Evolutionary conservation across 306 rosid species (phyloP), one percentile per base, ranked within the genome.

Genomic region (Sphenostylis stenocarpa): DNA sequence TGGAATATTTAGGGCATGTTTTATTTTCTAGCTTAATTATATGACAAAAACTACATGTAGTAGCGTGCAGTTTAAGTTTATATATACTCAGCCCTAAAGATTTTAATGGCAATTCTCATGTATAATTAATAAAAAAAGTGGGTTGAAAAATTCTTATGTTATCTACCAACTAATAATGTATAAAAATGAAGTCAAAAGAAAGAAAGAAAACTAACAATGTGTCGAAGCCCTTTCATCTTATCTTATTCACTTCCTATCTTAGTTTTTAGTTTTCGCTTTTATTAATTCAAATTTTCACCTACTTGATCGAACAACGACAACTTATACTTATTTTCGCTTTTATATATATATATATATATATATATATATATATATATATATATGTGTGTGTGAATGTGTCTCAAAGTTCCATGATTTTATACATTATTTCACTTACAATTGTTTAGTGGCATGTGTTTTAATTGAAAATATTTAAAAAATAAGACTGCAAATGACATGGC

Each of bases 271-370:
- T 75, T 34, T 21, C 65, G 17, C 28, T 36, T 36, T 33, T 16
- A 16, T 47, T 15, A n/a, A 55, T 76, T 51, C 17, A 56, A 44
- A 5, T 51, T 80, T 63, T 72, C 63, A 64, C 84, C 79, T 7
- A 52, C 79, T 72, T 33, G 28, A 17, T 49, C 0, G 20, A 15
- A 52, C 67, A 38, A 52, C 26, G 19, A 76, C 29, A 6, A 23
- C 73, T 34, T n/a, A n/a, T n/a, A n/a, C n/a, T n/a, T n/a, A n/a
- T n/a, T n/a, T n/a, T n/a, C n/a, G n/a, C n/a, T n/a, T n/a, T n/a
- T n/a, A n/a, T n/a, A n/a, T n/a, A n/a, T n/a, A n/a, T n/a, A n/a
- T n/a, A n/a, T n/a, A n/a, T n/a, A n/a, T n/a, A n/a, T n/a, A n/a
- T n/a, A n/a, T n/a, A n/a, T n/a, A n/a, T n/a, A n/a, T n/a, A n/a